A percentile compares a stretch with the other conserved stretches of the same genome.
phyloP scores from a whole-genome alignment of 129 eudicot species.

The Gnaphalium uliginosum region DNA sequence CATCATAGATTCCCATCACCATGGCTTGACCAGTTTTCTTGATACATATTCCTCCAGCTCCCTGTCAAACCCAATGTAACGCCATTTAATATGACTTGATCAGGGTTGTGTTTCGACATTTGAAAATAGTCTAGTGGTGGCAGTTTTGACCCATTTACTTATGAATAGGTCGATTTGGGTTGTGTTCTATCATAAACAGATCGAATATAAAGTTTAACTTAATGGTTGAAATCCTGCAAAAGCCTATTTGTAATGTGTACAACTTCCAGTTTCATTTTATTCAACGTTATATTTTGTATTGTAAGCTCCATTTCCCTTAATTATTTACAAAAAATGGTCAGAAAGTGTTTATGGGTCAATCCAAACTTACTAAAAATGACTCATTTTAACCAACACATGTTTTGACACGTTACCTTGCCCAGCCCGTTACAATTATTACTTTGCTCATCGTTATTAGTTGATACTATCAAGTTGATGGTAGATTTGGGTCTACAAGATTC shows the following conservation, averaged over 20 bases:
- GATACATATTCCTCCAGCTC: conserved; percentile 70
- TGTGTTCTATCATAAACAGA: no score
- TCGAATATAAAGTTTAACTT: no score
- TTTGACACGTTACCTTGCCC: neutral
- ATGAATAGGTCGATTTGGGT: no score
- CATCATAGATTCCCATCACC: conserved; percentile 66
- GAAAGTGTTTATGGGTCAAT: neutral
- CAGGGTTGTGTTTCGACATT: no score
- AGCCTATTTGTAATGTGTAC: no score
- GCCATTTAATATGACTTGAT: neutral
- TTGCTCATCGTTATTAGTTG: neutral
- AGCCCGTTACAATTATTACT: neutral
- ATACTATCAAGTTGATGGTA: no score
- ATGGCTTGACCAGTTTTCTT: conserved; percentile 76
- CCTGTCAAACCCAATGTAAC: conserved; percentile 39
- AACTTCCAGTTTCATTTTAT: no score
- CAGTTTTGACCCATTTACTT: no score
- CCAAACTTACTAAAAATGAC: neutral
- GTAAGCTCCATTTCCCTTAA: neutral
- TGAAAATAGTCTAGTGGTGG: no score
- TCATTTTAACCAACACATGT: neutral
- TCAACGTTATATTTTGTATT: no score
- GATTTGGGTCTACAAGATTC: neutral
- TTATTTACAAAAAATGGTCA: neutral
- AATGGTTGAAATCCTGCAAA: no score